Evolutionary conservation across 169 alveolate species (phyloP).

Genomic region (Neospora caninum): DNA sequence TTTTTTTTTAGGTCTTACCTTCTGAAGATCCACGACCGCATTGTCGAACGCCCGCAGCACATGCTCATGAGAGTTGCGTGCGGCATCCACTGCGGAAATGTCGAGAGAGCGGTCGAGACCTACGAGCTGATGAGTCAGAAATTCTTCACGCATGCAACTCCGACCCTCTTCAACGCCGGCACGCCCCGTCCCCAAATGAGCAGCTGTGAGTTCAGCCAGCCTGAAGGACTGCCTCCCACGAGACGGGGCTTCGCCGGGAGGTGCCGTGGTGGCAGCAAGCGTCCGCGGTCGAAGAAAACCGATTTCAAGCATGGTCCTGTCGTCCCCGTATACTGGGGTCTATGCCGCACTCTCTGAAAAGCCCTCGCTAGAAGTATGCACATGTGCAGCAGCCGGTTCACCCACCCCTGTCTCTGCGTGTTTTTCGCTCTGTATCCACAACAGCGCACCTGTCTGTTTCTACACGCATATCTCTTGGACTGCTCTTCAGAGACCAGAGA

Average conservation of each 20-base stretch:
- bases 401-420: not conserved
- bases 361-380: too few species aligned
- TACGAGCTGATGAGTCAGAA: slow-evolving; percentile 95
- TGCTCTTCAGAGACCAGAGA: not conserved
- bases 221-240: not conserved
- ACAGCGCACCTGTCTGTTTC: not conserved
- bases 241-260: not conserved
- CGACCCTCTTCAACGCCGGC: slow-evolving; percentile 98
- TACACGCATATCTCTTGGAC: not conserved
- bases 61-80: slow-evolving; percentile 97
- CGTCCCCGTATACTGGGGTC: too few species aligned
- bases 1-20: slow-evolving; percentile 53
- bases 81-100: slow-evolving; percentile 96
- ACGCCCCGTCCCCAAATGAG: slow-evolving; percentile 97
- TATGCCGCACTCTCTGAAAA: too few species aligned
- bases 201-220: slow-evolving; percentile 69
- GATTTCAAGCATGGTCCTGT: too few species aligned
- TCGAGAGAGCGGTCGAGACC: slow-evolving; percentile 82
- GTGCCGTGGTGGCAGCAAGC: too few species aligned
- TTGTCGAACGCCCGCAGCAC: slow-evolving; percentile 98
- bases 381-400: too few species aligned
- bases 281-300: too few species aligned
- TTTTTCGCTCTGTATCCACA: not conserved
- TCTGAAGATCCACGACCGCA: slow-evolving; percentile 84
- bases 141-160: slow-evolving; percentile 99